Percentiles rank a stretch among this genome's conserved stretches.
phyloP scores from a whole-genome alignment of 1,284 basidiomycete genomes.

The Apiotrichum veenhuisii region DNA sequence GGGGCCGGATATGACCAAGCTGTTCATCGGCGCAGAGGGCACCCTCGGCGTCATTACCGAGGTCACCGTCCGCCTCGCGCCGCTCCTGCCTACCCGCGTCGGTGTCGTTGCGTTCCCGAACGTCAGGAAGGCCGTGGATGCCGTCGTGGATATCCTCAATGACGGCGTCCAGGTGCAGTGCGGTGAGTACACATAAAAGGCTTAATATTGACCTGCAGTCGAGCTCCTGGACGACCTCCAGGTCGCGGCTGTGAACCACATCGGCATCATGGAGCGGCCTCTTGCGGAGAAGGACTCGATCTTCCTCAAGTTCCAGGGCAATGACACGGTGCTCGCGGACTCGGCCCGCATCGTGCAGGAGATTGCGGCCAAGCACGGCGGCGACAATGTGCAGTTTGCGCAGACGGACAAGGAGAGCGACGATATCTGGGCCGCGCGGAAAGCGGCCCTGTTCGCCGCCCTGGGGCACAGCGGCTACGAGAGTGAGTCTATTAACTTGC shows the following conservation, averaged over 20 bases:
- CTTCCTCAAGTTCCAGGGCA: conserved; percentile 81
- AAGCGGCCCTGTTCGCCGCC: conserved; percentile 69
- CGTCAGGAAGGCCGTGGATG: conserved; percentile 58
- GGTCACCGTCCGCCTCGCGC: conserved; percentile 75
- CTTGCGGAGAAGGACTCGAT: conserved; percentile 67
- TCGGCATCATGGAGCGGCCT: conserved; percentile 54
- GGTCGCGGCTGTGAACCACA: conserved; percentile 64
- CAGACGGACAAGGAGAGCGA: conserved; percentile 62
- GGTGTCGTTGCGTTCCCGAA: conserved; percentile 52
- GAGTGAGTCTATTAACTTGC: conserved; percentile 3
- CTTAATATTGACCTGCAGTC: conserved; percentile 53
- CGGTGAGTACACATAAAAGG: conserved; percentile 22
- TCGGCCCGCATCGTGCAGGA: conserved; percentile 20
- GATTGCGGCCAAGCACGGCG: conserved; percentile 62
- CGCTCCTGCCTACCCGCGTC: conserved; percentile 64
- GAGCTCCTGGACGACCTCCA: conserved; percentile 68
- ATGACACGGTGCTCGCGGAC: conserved; percentile 20
- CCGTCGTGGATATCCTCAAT: conserved; percentile 59
- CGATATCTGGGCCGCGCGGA: conserved; percentile 75
- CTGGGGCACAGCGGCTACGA: conserved; percentile 50
- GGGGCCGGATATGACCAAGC: conserved; percentile 80
- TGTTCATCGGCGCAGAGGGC: conserved; percentile 91
- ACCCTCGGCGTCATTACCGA: conserved; percentile 89
- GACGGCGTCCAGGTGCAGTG: conserved; percentile 51
- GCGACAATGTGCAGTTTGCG: conserved; percentile 65